Evolutionary conservation across 306 rosid species (phyloP).

Genomic region (Oemleria cerasiformis): DNA sequence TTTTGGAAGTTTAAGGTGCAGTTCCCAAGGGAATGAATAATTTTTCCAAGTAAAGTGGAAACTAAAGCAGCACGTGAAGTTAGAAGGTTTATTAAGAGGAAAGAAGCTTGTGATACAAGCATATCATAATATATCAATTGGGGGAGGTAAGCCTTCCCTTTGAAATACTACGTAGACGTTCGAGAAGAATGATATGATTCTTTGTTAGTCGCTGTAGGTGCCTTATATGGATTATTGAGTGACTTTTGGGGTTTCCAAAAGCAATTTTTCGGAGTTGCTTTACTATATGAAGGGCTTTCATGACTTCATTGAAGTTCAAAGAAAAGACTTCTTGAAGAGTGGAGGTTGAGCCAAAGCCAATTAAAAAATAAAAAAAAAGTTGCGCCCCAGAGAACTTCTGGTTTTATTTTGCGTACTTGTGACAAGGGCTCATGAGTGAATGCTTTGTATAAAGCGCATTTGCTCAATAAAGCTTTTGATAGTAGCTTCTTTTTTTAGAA

Average conservation of each 20-base stretch:
- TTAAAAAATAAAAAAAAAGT: background rate
- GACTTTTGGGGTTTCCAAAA: background rate
- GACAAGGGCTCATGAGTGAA: background rate
- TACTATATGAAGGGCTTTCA: background rate
- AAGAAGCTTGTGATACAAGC: conserved; percentile 4
- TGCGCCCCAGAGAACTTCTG: background rate
- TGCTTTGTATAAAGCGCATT: background rate
- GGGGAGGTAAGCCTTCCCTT: background rate
- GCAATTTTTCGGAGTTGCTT: background rate
- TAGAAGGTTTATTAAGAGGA: background rate
- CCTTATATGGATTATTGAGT: too few relatives aligned
- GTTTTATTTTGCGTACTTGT: background rate
- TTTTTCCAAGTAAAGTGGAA: background rate
- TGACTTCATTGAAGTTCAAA: background rate
- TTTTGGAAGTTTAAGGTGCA: background rate
- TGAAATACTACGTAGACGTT: background rate
- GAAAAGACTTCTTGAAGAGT: background rate
- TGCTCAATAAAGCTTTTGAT: too few relatives aligned
- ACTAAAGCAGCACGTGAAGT: background rate
- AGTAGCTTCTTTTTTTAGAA: too few relatives aligned
- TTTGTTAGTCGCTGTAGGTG: background rate
- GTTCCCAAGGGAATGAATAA: background rate
- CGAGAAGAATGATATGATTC: background rate
- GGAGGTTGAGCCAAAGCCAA: background rate
- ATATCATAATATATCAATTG: background rate